phyloP scores from a whole-genome alignment of 1,139 yeast species.

The Scheffersomyces quercinus region DNA sequence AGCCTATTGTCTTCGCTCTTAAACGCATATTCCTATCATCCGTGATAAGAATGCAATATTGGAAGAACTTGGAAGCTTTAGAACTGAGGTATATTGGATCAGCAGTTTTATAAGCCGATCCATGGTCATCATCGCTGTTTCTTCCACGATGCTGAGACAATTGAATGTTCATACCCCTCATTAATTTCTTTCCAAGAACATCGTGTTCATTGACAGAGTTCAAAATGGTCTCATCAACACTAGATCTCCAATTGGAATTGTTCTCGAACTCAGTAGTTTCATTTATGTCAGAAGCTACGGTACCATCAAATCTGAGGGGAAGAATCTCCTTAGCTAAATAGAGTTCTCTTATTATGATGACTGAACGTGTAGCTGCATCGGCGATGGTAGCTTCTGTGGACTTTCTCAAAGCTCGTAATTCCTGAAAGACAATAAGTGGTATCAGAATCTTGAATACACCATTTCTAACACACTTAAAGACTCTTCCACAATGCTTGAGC shows the following conservation, averaged over 20 bases:
- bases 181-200: conserved; percentile 39
- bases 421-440: conserved; percentile 79
- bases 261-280: conserved; percentile 61
- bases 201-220: conserved; percentile 52
- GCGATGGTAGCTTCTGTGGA: conserved; percentile 74
- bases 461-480: conserved; percentile 67
- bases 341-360: conserved; percentile 68
- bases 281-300: conserved; percentile 55
- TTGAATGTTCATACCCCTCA: conserved; percentile 36
- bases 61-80: conserved; percentile 42
- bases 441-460: conserved; percentile 58
- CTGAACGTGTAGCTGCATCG: conserved; percentile 81
- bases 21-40: conserved; percentile 74
- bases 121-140: not conserved
- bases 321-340: conserved; percentile 54
- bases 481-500: conserved; percentile 77
- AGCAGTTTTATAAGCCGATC: not conserved
- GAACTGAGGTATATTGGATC: conserved; percentile 16
- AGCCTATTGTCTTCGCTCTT: conserved; percentile 61
- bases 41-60: conserved; percentile 63
- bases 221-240: conserved; percentile 61
- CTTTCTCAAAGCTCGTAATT: conserved; percentile 68
- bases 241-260: conserved; percentile 63
- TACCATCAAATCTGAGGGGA: conserved; percentile 57
- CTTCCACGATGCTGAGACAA: conserved; percentile 9